phyloP scores from a whole-genome alignment of 2,329 filamentous ascomycete species.

The Fusarium dimerum region DNA sequence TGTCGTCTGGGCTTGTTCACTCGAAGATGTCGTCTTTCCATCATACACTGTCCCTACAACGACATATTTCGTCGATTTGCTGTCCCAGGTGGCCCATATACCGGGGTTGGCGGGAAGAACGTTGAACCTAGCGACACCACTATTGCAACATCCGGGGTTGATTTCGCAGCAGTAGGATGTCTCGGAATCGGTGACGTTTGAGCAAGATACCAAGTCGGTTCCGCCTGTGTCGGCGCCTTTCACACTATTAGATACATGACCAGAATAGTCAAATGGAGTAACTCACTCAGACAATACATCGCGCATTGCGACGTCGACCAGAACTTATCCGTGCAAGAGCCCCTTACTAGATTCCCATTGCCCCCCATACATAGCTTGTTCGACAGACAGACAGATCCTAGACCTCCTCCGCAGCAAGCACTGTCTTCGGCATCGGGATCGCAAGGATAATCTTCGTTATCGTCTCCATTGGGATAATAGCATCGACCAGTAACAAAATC shows the following conservation, averaged over 20 bases:
- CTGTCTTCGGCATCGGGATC: conserved; percentile 20
- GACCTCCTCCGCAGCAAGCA: conserved; percentile 20
- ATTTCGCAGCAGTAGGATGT: conserved; percentile 30
- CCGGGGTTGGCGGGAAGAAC: conserved; percentile 23
- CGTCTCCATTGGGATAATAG: conserved; percentile 21
- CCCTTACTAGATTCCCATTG: conserved; percentile 23
- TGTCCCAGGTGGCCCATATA: conserved; percentile 23
- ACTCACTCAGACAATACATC: conserved; percentile 14
- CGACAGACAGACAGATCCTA: conserved; percentile 20
- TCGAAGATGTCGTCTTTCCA: conserved; percentile 1
- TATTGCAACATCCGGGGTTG: conserved; percentile 24
- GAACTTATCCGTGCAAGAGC: conserved; percentile 26
- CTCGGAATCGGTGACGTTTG: conserved; percentile 23
- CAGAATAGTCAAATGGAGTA: background rate
- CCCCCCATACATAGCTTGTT: conserved; percentile 23
- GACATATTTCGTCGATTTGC: conserved; percentile 13
- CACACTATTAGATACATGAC: conserved; percentile 1
- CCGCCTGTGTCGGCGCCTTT: conserved; percentile 23
- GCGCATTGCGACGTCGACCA: conserved; percentile 22
- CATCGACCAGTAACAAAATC: conserved; percentile 11
- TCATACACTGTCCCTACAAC: conserved; percentile 19
- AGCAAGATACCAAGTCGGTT: conserved; percentile 28
- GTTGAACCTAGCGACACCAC: conserved; percentile 27
- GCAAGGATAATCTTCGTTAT: conserved; percentile 14
- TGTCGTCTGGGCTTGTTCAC: background rate